phyloP scores from a whole-genome alignment of 371 early-diverging fungal species.

The Lichtheimia corymbifera region DNA sequence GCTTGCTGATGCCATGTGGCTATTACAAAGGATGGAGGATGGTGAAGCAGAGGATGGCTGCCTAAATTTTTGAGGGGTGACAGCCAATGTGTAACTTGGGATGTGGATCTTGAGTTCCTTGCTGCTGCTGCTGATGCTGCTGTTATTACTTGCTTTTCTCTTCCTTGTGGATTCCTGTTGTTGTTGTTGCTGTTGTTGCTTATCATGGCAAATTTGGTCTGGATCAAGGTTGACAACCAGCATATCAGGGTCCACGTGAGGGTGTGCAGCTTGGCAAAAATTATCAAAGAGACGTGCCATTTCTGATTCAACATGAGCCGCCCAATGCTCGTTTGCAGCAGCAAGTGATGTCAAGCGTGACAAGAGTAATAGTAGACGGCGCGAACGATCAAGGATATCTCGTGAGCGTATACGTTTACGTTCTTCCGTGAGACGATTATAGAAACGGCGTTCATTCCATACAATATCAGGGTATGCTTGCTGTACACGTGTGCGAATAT shows the following conservation, averaged over 20 bases:
- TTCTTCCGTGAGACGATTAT: slow-evolving; percentile 64
- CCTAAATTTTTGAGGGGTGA: neutral
- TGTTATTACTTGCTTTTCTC: neutral
- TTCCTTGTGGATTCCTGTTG: neutral
- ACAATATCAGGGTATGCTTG: slow-evolving; percentile 56
- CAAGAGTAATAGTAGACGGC: slow-evolving; percentile 26
- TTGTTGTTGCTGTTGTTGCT: neutral
- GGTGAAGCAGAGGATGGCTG: neutral
- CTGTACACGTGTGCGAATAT: slow-evolving; percentile 58
- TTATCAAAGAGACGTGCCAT: slow-evolving; percentile 35
- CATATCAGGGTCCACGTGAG: neutral
- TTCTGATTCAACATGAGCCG: slow-evolving; percentile 32
- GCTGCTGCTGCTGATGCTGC: slow-evolving; percentile 1
- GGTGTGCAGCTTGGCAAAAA: slow-evolving; percentile 22
- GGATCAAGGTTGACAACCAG: neutral
- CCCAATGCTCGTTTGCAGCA: slow-evolving; percentile 40
- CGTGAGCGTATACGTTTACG: slow-evolving; percentile 35
- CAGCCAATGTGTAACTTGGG: neutral
- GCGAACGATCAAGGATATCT: slow-evolving; percentile 38
- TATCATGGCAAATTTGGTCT: neutral
- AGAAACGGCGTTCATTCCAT: slow-evolving; percentile 68
- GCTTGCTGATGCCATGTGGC: neutral
- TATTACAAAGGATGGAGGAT: neutral
- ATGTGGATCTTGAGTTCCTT: neutral
- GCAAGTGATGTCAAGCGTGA: slow-evolving; percentile 37